Conservation (phyloP, 805 yeast species). For the Saturnispora silvae region DNA sequence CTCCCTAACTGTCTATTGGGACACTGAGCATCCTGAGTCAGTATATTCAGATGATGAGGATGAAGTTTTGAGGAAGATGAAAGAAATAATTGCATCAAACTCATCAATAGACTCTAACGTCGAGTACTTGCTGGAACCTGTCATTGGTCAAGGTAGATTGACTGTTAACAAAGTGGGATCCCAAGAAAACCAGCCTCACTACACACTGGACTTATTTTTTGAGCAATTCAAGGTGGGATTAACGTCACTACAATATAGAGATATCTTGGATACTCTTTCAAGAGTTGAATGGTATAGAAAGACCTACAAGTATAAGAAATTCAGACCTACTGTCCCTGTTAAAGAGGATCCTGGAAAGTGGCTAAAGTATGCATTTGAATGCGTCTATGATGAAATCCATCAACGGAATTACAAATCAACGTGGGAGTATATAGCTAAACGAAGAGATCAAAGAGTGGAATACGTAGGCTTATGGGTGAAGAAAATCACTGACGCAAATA, state of each 20-base stretch:
- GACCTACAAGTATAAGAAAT: constrained; percentile 62
- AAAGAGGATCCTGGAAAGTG: constrained; percentile 65
- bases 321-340: constrained; percentile 50
- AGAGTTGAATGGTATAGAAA: constrained; percentile 68
- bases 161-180: constrained; percentile 73
- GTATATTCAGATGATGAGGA: constrained; percentile 39
- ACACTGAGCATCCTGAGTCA: constrained; percentile 45
- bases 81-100: constrained; percentile 29
- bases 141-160: constrained; percentile 76
- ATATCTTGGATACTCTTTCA: constrained; percentile 70
- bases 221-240: constrained; percentile 83
- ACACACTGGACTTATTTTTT: constrained; percentile 64
- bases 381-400: constrained; percentile 70
- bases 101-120: constrained; percentile 18
- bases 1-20: constrained; percentile 74
- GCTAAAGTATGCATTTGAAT: constrained; percentile 73
- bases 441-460: constrained; percentile 60
- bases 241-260: constrained; percentile 77
- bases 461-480: constrained; percentile 62
- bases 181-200: constrained; percentile 56
- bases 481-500: constrained; percentile 32
- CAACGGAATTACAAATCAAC: constrained; percentile 74
- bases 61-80: constrained; percentile 38
- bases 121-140: constrained; percentile 71
- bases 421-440: constrained; percentile 68